These are phyloP conservation scores for Dendrobium officinale DNA, from an alignment of 106 monocot genomes.

Conservation along the genomic window DNA sequence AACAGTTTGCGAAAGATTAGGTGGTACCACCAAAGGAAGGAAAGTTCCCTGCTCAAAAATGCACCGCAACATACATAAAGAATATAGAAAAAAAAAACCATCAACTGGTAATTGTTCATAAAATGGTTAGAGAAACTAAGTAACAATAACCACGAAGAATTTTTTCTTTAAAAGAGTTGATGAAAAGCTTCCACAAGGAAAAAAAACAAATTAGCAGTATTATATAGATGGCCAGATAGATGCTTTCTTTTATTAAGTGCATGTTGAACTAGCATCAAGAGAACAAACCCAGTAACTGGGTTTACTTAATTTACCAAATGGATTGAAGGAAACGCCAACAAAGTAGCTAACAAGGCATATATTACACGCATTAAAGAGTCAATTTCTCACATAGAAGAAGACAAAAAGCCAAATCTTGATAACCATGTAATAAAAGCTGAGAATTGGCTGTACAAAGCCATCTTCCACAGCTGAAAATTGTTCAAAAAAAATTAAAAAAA, in stretches of 20 bases:
- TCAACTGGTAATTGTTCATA: not conserved
- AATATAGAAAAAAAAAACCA: not conserved
- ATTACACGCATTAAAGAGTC: not conserved
- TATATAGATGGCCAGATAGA: not conserved
- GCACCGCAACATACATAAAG: not conserved
- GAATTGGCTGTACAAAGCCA: not conserved
- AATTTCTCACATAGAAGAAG: not conserved
- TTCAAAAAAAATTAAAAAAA: not conserved
- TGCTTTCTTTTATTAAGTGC: not conserved
- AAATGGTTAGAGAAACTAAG: not conserved
- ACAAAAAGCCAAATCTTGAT: not conserved
- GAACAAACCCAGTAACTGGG: not conserved
- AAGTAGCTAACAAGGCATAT: not conserved
- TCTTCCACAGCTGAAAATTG: not conserved
- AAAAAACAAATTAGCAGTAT: not conserved
- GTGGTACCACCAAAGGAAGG: constrained; percentile 85
- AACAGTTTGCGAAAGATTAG: constrained; percentile 52
- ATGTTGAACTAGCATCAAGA: not conserved
- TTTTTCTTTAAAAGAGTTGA: not conserved
- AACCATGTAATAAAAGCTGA: not conserved
- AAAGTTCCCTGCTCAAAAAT: constrained; percentile 62
- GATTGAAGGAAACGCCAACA: not conserved
- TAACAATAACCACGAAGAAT: not conserved
- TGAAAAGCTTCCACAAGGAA: not conserved
- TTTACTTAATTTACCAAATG: not conserved